Conservation (phyloP, 257 asterid genomes). For the Solanum virginianum region DNA sequence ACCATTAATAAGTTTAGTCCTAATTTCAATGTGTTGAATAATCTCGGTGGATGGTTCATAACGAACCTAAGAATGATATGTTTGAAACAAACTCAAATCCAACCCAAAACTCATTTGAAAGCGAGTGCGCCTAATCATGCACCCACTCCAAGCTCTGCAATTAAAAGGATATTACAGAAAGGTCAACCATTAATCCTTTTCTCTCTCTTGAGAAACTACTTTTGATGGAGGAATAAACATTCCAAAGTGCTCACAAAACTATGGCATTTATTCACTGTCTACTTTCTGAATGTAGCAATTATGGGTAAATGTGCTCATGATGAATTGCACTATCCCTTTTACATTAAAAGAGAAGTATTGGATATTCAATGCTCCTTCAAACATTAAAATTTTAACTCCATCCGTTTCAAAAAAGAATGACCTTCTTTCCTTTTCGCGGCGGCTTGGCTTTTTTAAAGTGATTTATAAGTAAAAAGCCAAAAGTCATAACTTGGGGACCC, state of each 20-base stretch:
- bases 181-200: neutral
- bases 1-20: neutral
- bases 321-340: neutral
- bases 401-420: no score
- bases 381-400: neutral
- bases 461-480: no score
- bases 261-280: neutral
- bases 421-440: no score
- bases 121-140: neutral
- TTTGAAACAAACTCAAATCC: neutral
- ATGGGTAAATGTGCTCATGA: neutral
- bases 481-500: no score
- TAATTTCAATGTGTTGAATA: neutral
- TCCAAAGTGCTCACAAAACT: neutral
- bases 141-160: neutral
- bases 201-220: neutral
- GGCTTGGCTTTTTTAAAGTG: no score
- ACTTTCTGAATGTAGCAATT: neutral
- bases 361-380: neutral
- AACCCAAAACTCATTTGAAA: neutral
- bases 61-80: neutral
- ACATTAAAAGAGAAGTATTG: neutral
- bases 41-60: neutral
- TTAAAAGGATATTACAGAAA: neutral
- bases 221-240: neutral